Evolutionary conservation across 495 filamentous ascomycete species (phyloP).

Genomic region (Penicillium diatomitis): DNA sequence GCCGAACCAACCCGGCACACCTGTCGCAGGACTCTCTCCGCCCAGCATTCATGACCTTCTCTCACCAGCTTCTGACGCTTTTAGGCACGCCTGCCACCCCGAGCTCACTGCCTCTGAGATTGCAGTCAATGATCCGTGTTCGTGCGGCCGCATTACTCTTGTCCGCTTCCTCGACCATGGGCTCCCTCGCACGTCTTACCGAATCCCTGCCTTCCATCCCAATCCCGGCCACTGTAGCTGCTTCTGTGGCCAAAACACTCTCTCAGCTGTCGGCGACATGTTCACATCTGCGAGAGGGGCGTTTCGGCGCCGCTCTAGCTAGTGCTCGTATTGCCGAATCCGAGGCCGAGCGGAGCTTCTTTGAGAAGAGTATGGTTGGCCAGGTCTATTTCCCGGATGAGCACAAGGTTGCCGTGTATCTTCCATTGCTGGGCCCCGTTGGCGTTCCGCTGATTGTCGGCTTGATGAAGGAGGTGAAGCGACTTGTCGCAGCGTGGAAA

Average conservation of each 20-base stretch:
- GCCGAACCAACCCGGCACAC: slow-evolving; percentile 23
- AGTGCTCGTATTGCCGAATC: slow-evolving; percentile 77
- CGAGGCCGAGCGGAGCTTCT: slow-evolving; percentile 90
- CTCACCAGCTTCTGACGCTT: slow-evolving; percentile 82
- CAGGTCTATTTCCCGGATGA: slow-evolving; percentile 97
- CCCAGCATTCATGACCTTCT: slow-evolving; percentile 78
- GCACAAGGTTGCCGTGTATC: slow-evolving; percentile 95
- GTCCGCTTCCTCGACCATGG: slow-evolving; percentile 86
- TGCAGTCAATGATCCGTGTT: slow-evolving; percentile 75
- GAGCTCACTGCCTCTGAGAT: slow-evolving; percentile 67
- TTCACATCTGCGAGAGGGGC: slow-evolving; percentile 55
- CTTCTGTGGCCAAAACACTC: slow-evolving; percentile 74
- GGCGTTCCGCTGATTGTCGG: slow-evolving; percentile 84
- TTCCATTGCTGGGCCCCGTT: slow-evolving; percentile 84
- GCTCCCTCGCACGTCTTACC: slow-evolving; percentile 81
- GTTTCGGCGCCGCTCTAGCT: slow-evolving; percentile 58
- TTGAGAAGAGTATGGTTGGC: slow-evolving; percentile 98
- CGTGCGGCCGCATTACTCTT: slow-evolving; percentile 79
- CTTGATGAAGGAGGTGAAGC: slow-evolving; percentile 68
- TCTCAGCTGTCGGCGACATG: slow-evolving; percentile 68
- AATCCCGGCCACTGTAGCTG: slow-evolving; percentile 77
- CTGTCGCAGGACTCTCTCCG: slow-evolving; percentile 55
- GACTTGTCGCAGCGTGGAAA: slow-evolving; percentile 31
- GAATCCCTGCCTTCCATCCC: slow-evolving; percentile 80
- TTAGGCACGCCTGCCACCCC: slow-evolving; percentile 78